Conservation (phyloP, 768 basidiomycete species). For the Mrakia blollopis region DNA sequence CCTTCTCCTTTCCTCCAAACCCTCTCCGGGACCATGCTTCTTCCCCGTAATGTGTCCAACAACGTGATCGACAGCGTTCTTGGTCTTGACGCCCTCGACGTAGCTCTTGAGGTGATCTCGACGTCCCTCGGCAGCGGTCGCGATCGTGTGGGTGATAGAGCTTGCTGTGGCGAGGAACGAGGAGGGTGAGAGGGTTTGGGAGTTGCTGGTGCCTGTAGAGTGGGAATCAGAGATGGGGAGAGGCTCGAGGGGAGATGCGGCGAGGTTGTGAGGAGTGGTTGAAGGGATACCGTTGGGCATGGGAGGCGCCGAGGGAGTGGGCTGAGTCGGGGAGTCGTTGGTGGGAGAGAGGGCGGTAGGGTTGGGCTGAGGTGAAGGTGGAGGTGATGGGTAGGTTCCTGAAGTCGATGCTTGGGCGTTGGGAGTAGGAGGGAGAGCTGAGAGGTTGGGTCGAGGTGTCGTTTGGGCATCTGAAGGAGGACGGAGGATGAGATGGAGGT, state of each 20-base stretch:
- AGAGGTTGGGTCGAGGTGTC: constrained; percentile 1
- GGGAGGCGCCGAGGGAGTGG: background rate
- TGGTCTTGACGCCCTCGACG: constrained; percentile 19
- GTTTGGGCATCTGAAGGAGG: background rate
- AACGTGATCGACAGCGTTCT: constrained; percentile 24
- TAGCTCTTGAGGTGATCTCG: constrained; percentile 12
- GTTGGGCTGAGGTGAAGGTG: constrained; percentile 20
- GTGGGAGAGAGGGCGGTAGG: background rate
- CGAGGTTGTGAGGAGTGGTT: background rate
- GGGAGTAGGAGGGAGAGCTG: background rate
- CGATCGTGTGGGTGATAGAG: constrained; percentile 36
- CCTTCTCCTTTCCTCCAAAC: background rate
- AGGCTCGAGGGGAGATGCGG: background rate
- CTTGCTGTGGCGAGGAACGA: constrained; percentile 39
- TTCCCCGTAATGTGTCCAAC: constrained; percentile 25
- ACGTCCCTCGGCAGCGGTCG: background rate
- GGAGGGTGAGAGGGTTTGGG: constrained; percentile 36
- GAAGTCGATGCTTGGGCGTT: background rate
- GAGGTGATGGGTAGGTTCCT: constrained; percentile 24
- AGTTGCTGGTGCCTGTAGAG: constrained; percentile 14
- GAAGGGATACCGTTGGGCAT: background rate
- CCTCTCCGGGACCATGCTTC: constrained; percentile 7
- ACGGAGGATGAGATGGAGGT: background rate
- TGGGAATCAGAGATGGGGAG: background rate
- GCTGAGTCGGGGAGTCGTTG: background rate